Conservation (phyloP, 225 moss, liverwort and hornwort genomes). For the Bryum argenteum region DNA sequence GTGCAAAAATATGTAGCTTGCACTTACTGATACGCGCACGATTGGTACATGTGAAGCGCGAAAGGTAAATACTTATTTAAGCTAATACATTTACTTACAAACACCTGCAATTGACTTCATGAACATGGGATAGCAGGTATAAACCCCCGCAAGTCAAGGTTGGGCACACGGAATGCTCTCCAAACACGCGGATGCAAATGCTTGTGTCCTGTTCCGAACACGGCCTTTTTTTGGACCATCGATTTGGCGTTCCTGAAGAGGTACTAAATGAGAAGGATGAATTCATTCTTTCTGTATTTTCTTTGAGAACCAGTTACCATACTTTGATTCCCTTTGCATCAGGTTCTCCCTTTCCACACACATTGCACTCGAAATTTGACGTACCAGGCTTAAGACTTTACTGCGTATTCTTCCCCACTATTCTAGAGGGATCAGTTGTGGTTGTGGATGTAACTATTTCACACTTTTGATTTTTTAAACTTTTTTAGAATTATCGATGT, state of each 20-base stretch:
- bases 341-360: background rate
- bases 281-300: background rate
- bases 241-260: background rate
- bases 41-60: no score
- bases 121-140: background rate
- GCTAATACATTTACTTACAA: background rate
- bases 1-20: background rate
- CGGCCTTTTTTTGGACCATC: background rate
- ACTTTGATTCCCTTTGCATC: background rate
- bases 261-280: background rate
- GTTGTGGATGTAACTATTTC: no score
- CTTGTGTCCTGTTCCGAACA: background rate
- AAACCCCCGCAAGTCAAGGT: background rate
- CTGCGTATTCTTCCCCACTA: no score
- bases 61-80: no score
- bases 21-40: no score
- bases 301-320: background rate
- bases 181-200: background rate
- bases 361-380: no score
- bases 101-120: slow-evolving; percentile 5
- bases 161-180: background rate
- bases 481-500: no score
- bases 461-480: no score
- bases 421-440: no score
- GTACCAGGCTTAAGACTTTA: no score